Base-by-base conservation (phyloP, 176 grass and related monocot species). In the Oryza longistaminata region DNA sequence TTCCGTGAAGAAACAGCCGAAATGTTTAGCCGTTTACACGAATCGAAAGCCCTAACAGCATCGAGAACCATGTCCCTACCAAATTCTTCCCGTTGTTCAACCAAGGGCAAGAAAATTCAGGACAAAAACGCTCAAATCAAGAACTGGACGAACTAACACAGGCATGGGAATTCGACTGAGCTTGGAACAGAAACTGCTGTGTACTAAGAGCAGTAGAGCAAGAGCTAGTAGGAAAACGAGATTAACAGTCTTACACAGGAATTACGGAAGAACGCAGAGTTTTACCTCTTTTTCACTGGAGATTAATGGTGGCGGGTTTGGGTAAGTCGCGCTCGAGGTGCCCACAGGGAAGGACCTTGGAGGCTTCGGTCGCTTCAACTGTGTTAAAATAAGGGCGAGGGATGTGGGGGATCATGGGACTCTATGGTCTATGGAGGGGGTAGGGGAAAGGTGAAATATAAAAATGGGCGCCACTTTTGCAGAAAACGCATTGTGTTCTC, bases 251-350 rank as follows among this genome's bases (percentile, higher is more conserved):
- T 11, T 43, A 24, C 22, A 27, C 44, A 4, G 31, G 42, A 81
- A 86, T 82, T 37, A 77, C 8, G 17, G 67, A 46, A 68, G 17
- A 68, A 35, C 0, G 19, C 5, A 35, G 10, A 7, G 29, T 31
- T 35, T 82, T 86, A 82, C 83, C 88, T 90, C 46, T 90, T 67
- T 44, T 82, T 76, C 53, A 29, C 73, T 25, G 58, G 49, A 40
- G 77, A 89, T 76, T 21, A 11, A 64, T 16, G 71, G 10, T 61
- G 73, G 74, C 10, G 58, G 76, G 42, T 26, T 25, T 26, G 66
- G 27, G 52, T 33, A 14, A 31, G 82, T 16, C 72, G 33, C 77
- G 71, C 53, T 53, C 21, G 82, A 49, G 82, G 82, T 70, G 31
- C 19, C 10, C 2, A 26, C 43, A 14, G 50, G 24, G 12, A 26